These are phyloP conservation scores for Paracorniculantispora psalliotae DNA, from an alignment of 2,329 filamentous ascomycete genomes.

Conservation along the genomic window DNA sequence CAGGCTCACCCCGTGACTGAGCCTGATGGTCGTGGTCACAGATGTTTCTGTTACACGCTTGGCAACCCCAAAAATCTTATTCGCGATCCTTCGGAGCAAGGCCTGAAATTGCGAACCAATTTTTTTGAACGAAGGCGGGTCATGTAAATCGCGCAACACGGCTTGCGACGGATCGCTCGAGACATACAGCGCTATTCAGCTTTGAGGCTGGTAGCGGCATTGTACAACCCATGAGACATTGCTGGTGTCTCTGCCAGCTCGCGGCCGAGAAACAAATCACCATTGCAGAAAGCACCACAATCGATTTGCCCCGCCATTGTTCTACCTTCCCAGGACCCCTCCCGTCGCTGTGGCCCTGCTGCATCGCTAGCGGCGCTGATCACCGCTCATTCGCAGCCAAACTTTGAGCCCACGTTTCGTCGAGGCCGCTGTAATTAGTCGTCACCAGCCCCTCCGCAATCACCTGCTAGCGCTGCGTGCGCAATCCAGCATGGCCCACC, in stretches of 20 bases:
- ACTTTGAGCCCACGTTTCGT: slow-evolving; percentile 6
- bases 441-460: not conserved
- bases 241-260: not conserved
- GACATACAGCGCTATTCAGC: not conserved
- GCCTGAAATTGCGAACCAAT: not conserved
- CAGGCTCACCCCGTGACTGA: not conserved
- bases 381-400: not conserved
- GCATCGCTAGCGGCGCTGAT: not conserved
- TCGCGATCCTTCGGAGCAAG: not conserved
- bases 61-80: not conserved
- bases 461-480: slow-evolving; percentile 7
- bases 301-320: not conserved
- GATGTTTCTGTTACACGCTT: too few species aligned
- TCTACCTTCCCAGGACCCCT: not conserved
- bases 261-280: not conserved
- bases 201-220: not conserved
- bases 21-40: not conserved
- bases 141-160: not conserved
- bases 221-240: not conserved
- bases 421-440: not conserved
- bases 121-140: not conserved
- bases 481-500: too few species aligned
- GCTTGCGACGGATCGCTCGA: not conserved
- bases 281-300: too few species aligned
- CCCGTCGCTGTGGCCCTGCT: not conserved